A percentile compares a stretch with the other conserved stretches of the same genome.
Evolutionary conservation across 306 rosid genomes (phyloP).

Genomic region (Coriaria nepalensis): DNA sequence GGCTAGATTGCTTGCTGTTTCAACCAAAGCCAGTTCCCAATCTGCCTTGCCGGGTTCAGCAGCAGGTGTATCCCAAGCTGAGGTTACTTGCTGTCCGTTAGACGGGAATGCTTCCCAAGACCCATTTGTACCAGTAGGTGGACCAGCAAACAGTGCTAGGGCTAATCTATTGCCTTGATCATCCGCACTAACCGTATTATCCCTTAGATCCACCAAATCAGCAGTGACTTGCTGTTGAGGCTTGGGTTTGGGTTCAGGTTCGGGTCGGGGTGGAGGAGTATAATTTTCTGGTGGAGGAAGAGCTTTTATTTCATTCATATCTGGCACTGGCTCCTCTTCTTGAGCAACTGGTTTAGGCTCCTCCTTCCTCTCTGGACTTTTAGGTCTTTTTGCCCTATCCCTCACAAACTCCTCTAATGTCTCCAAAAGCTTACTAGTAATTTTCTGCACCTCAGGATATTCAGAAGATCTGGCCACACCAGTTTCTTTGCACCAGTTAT

Average conservation of each 20-base stretch:
- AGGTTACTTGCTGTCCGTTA: conserved; percentile 78
- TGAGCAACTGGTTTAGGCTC: conserved; percentile 29
- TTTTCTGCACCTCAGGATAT: conserved; percentile 87
- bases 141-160: conserved; percentile 83
- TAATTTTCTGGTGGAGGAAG: conserved; percentile 80
- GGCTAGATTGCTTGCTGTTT: conserved; percentile 73
- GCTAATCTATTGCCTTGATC: conserved; percentile 78
- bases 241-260: conserved; percentile 38
- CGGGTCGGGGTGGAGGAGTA: conserved; percentile 62
- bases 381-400: conserved; percentile 76
- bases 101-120: conserved; percentile 96
- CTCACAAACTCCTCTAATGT: conserved; percentile 93
- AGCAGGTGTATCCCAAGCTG: conserved; percentile 95
- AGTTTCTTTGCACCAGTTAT: conserved; percentile 70
- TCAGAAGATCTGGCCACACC: conserved; percentile 86
- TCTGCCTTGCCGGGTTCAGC: conserved; percentile 87
- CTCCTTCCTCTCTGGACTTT: conserved; percentile 72
- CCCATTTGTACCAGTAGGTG: conserved; percentile 52
- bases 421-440: conserved; percentile 75
- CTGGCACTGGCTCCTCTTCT: conserved; percentile 60
- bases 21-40: conserved; percentile 97
- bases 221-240: conserved; percentile 32
- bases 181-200: conserved; percentile 57
- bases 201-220: conserved; percentile 84
- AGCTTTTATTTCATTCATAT: conserved; percentile 92